These are phyloP conservation scores for Blastocystis sp. DNA, from an alignment of 352 stramenopile species.

Conservation along the genomic window DNA sequence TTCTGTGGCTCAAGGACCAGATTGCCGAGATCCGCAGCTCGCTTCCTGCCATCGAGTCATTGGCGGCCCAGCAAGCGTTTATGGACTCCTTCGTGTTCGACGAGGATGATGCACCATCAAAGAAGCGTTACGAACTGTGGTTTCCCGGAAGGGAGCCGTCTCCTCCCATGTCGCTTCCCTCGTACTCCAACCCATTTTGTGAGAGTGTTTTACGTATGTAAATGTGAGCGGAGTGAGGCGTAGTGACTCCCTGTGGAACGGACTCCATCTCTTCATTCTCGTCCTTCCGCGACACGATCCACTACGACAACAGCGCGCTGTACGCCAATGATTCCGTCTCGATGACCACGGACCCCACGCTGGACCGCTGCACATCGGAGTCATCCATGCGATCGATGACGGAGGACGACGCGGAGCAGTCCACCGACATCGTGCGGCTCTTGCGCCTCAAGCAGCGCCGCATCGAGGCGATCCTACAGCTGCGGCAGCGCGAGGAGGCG, in stretches of 20 bases:
- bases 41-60: conserved; percentile 37
- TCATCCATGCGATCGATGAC: too few species aligned
- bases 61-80: conserved; percentile 51
- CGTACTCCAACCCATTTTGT: too few species aligned
- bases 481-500: neutral
- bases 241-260: conserved; percentile 28
- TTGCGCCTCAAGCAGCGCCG: conserved; percentile 20
- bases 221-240: too few species aligned
- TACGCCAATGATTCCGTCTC: conserved; percentile 40
- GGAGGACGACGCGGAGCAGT: neutral
- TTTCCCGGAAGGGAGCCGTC: neutral
- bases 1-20: conserved; percentile 18
- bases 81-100: conserved; percentile 32
- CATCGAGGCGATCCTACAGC: conserved; percentile 10
- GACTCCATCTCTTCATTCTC: conserved; percentile 3
- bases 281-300: neutral
- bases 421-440: conserved; percentile 34
- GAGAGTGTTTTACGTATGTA: too few species aligned
- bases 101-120: neutral
- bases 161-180: neutral
- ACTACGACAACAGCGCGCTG: neutral
- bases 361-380: neutral
- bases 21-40: conserved; percentile 61
- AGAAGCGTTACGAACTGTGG: neutral
- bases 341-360: neutral